phyloP scores from a whole-genome alignment of 805 yeast species.

The Schizosaccharomyces octosporus region DNA sequence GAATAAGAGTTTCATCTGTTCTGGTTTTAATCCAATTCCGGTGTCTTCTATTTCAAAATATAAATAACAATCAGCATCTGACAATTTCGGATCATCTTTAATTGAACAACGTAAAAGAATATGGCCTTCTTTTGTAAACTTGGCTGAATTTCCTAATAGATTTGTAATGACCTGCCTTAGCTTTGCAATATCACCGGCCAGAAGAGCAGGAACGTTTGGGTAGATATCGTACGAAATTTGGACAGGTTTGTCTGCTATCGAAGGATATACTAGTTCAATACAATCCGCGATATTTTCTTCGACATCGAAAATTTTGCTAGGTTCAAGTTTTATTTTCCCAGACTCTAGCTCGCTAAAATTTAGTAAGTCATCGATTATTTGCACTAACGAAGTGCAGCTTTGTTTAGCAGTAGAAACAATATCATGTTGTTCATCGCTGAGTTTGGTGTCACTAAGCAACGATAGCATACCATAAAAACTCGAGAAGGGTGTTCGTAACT shows the following conservation, averaged over 20 bases:
- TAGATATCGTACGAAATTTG: constrained; percentile 23
- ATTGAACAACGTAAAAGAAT: constrained; percentile 15
- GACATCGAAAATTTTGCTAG: constrained; percentile 21
- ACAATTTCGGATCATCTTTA: constrained; percentile 13
- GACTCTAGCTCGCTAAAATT: constrained; percentile 32
- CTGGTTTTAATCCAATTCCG: constrained; percentile 27
- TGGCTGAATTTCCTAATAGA: constrained; percentile 29
- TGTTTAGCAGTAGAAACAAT: constrained; percentile 28
- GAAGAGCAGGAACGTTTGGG: constrained; percentile 12
- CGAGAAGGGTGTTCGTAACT: constrained; percentile 32
- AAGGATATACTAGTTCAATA: constrained; percentile 24
- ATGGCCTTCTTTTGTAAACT: constrained; percentile 23
- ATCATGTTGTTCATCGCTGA: constrained; percentile 21
- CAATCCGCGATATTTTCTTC: constrained; percentile 24
- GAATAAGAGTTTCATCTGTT: constrained; percentile 22
- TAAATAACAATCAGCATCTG: constrained; percentile 11
- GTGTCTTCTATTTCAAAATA: constrained; percentile 22
- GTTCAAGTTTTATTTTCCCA: constrained; percentile 23
- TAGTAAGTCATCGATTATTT: constrained; percentile 28
- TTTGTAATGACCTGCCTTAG: constrained; percentile 28
- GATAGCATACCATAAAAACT: constrained; percentile 25
- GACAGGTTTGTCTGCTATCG: constrained; percentile 20
- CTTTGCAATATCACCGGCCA: constrained; percentile 25
- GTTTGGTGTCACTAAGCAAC: constrained; percentile 24
- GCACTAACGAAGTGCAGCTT: constrained; percentile 27